These are phyloP conservation scores for Coelastrella sp. DNA, from an alignment of 139 green algal genomes.

Conservation along the genomic window DNA sequence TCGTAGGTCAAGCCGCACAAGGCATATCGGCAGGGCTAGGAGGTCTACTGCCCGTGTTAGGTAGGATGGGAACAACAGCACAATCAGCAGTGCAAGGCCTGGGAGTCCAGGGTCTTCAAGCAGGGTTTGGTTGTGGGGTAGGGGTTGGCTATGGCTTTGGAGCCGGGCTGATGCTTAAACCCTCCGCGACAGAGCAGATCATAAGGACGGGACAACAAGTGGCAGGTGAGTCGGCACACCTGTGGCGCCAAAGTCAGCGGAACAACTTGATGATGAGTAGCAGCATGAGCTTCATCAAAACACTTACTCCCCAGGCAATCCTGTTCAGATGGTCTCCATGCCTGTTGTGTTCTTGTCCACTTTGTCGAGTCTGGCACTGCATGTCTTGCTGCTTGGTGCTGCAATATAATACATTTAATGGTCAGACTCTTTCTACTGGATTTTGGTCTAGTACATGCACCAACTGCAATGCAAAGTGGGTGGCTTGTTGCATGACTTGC, in stretches of 20 bases:
- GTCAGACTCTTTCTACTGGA: neutral
- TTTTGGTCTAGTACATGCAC: neutral
- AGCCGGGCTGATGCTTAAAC: slow-evolving; percentile 51
- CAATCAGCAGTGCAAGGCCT: slow-evolving; percentile 1
- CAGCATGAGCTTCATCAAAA: neutral
- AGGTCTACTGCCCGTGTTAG: neutral
- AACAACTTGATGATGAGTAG: neutral
- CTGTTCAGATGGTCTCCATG: neutral
- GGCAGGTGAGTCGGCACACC: slow-evolving; percentile 28
- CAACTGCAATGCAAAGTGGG: neutral
- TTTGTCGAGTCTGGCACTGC: neutral
- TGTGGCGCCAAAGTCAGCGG: neutral
- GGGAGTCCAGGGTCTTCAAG: slow-evolving; percentile 47
- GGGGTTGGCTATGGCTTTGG: slow-evolving; percentile 53
- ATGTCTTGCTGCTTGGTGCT: neutral
- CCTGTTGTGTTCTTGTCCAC: neutral
- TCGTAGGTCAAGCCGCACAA: slow-evolving; percentile 31
- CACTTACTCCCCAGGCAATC: neutral
- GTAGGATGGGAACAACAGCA: neutral
- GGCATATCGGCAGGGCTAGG: slow-evolving; percentile 48
- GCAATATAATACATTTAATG: neutral
- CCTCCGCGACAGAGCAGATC: slow-evolving; percentile 38
- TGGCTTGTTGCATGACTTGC: neutral
- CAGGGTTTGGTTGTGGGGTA: slow-evolving; percentile 53
- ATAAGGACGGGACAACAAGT: neutral